Conservation (phyloP, 371 early-diverging fungal genomes). For the Gilbertella persicaria region DNA sequence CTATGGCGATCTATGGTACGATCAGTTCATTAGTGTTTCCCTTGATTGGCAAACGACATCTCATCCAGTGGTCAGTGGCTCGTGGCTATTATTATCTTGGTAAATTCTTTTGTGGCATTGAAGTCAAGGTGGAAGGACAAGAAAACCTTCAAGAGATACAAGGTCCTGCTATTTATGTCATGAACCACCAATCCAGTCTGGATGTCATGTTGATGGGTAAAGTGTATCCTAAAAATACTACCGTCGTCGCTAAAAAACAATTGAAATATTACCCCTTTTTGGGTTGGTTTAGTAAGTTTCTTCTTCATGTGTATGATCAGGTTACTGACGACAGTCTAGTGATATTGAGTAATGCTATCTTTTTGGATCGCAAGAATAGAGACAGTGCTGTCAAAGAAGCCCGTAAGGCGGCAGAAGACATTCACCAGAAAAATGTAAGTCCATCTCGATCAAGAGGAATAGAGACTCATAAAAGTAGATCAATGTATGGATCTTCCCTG, state of each 20-base stretch:
- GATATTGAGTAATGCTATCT: constrained; percentile 77
- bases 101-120: constrained; percentile 56
- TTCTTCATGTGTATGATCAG: too few species aligned
- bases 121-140: constrained; percentile 60
- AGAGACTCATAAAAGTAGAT: constrained; percentile 32
- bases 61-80: constrained; percentile 66
- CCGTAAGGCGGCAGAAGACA: constrained; percentile 71
- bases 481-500: constrained; percentile 89
- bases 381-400: constrained; percentile 80
- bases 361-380: constrained; percentile 87
- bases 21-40: constrained; percentile 47
- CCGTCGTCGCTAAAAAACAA: constrained; percentile 80
- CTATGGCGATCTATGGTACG: constrained; percentile 49
- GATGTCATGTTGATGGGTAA: constrained; percentile 77
- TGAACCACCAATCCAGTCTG: constrained; percentile 88
- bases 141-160: constrained; percentile 52
- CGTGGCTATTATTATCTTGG: constrained; percentile 54
- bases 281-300: constrained; percentile 81
- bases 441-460: too few species aligned
- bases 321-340: constrained; percentile 43
- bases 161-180: constrained; percentile 69
- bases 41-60: constrained; percentile 43
- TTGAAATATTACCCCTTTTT: constrained; percentile 82
- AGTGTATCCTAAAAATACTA: constrained; percentile 70
- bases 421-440: constrained; percentile 59